These are phyloP conservation scores for Colletotrichum musicola DNA, from an alignment of 2,329 filamentous ascomycete genomes.

Conservation along the genomic window DNA sequence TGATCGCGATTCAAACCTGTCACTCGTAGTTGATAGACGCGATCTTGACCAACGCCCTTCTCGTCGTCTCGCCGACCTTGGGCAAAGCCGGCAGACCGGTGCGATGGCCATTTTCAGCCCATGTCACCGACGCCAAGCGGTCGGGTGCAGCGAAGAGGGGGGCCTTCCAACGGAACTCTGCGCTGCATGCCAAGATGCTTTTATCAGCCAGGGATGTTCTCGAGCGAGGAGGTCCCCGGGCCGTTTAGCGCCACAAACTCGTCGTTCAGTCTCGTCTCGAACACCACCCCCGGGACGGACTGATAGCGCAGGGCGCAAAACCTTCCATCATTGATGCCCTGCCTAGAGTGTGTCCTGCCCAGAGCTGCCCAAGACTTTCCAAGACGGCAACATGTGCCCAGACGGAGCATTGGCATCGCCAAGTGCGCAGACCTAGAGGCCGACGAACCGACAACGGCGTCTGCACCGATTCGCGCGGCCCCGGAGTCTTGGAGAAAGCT, in stretches of 20 bases:
- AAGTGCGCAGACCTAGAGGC: constrained; percentile 12
- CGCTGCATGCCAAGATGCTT: constrained; percentile 24
- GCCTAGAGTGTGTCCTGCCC: background rate
- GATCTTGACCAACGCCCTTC: background rate
- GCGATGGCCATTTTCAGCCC: constrained; percentile 3
- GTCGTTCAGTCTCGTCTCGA: no score
- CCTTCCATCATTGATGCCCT: background rate
- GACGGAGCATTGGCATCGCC: constrained; percentile 35
- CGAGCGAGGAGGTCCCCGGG: background rate
- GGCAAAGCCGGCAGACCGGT: constrained; percentile 2
- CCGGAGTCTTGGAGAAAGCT: background rate
- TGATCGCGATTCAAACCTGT: no score
- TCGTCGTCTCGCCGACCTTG: background rate
- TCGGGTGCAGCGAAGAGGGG: background rate
- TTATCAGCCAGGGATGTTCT: background rate
- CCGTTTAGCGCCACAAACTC: background rate
- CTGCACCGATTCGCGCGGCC: background rate
- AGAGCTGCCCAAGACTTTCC: constrained; percentile 22
- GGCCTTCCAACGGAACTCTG: background rate
- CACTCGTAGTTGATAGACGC: no score
- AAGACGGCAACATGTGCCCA: constrained; percentile 36
- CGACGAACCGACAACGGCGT: constrained; percentile 12
- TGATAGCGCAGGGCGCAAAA: background rate
- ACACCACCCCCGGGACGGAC: background rate
- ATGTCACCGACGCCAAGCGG: constrained; percentile 22